These are phyloP conservation scores for Pestalotiopsis sp. DNA, from an alignment of 2,329 filamentous ascomycete species.

Conservation along the genomic window DNA sequence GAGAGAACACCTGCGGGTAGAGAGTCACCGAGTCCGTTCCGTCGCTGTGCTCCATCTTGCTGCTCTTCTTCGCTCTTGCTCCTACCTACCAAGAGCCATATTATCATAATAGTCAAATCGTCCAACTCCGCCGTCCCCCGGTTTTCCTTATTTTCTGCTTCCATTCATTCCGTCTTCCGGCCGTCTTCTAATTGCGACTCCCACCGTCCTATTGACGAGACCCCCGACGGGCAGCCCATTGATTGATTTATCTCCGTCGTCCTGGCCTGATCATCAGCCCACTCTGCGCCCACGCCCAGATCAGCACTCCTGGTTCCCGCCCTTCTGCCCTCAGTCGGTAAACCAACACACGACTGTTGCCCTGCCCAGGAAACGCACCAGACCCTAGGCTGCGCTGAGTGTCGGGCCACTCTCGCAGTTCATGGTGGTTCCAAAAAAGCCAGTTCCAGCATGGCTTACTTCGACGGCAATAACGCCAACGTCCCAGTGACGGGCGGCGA, in stretches of 20 bases:
- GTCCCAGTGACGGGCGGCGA: slow-evolving; percentile 25
- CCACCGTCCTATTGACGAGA: neutral
- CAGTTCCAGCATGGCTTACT: slow-evolving; percentile 26
- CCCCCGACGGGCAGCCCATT: slow-evolving; percentile 3
- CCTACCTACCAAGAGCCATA: neutral
- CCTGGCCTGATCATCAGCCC: slow-evolving; percentile 18
- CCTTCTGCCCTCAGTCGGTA: slow-evolving; percentile 4
- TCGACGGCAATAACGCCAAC: slow-evolving; percentile 32
- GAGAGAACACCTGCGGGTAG: neutral
- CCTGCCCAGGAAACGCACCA: slow-evolving; percentile 6
- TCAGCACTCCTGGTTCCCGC: slow-evolving; percentile 16
- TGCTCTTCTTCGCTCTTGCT: no score
- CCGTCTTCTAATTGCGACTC: neutral
- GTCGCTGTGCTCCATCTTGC: neutral
- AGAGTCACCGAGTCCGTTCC: neutral
- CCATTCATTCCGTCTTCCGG: neutral
- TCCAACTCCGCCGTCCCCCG: neutral
- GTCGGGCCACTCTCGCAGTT: slow-evolving; percentile 12
- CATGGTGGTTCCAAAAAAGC: slow-evolving; percentile 13
- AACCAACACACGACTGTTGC: slow-evolving; percentile 5
- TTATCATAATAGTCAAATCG: neutral
- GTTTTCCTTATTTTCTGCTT: neutral
- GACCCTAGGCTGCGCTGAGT: slow-evolving; percentile 1
- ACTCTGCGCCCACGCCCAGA: slow-evolving; percentile 6
- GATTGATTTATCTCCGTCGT: slow-evolving; percentile 9